phyloP scores from a whole-genome alignment of 2,329 filamentous ascomycete genomes.

The Aspergillus hiratsukae region DNA sequence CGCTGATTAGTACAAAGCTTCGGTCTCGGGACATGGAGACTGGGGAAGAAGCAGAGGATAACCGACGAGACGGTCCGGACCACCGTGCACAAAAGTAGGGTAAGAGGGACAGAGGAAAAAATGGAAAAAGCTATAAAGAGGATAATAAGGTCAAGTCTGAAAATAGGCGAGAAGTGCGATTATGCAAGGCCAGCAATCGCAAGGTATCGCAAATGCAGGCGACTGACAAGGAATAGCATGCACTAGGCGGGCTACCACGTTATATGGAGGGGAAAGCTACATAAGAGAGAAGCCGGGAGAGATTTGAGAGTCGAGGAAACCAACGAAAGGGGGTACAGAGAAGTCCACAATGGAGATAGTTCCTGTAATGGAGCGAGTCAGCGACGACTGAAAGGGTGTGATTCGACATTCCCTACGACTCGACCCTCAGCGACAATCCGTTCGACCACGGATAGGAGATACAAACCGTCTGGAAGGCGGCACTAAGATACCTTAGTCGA shows the following conservation, averaged over 20 bases:
- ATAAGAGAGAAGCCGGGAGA: slow-evolving; percentile 7
- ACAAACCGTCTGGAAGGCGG: slow-evolving; percentile 22
- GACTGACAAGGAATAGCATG: slow-evolving; percentile 7
- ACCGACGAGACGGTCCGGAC: slow-evolving; percentile 5
- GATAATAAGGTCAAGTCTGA: slow-evolving; percentile 14
- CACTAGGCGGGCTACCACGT: slow-evolving; percentile 13
- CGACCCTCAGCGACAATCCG: slow-evolving; percentile 1
- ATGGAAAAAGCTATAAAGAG: slow-evolving; percentile 7
- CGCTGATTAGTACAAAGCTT: slow-evolving; percentile 1
- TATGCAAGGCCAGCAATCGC: slow-evolving; percentile 10
- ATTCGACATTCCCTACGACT: slow-evolving; percentile 5
- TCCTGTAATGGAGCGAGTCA: background rate
- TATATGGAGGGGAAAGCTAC: slow-evolving; percentile 5
- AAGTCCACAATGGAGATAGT: background rate
- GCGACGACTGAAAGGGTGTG: background rate
- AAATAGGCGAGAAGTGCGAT: slow-evolving; percentile 9
- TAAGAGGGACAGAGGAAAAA: slow-evolving; percentile 3
- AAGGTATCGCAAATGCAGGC: slow-evolving; percentile 11
- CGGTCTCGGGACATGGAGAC: background rate
- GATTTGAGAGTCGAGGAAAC: slow-evolving; percentile 5
- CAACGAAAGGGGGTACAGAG: slow-evolving; percentile 1
- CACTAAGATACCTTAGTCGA: slow-evolving; percentile 11
- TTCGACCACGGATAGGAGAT: slow-evolving; percentile 3
- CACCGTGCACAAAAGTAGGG: slow-evolving; percentile 1
- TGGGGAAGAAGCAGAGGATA: slow-evolving; percentile 1